Evolutionary conservation across 148 eudicot genomes (phyloP).

Genomic region (Spergularia marina): DNA sequence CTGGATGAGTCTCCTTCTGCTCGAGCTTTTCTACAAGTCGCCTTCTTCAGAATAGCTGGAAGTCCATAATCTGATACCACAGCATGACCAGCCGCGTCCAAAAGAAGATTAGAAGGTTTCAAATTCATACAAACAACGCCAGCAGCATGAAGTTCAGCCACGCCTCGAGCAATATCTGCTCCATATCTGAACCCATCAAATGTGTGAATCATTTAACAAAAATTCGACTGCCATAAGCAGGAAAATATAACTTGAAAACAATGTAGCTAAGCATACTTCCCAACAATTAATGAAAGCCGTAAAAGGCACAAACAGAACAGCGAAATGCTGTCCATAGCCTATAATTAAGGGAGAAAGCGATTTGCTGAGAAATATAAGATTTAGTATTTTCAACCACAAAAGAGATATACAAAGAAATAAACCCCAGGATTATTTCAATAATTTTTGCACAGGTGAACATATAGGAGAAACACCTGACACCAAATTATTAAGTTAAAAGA

Average conservation of each 20-base stretch:
- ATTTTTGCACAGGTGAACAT: no score
- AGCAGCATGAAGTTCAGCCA: constrained; percentile 97
- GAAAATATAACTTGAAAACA: background rate
- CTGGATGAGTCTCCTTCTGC: constrained; percentile 70
- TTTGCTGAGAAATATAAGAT: no score
- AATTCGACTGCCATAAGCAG: background rate
- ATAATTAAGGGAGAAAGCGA: no score
- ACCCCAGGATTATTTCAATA: no score
- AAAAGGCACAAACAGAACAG: no score
- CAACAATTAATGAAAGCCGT: no score
- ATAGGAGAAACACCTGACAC: no score
- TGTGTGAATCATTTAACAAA: background rate
- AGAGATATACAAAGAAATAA: no score
- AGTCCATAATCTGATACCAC: constrained; percentile 96
- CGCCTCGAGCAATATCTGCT: constrained; percentile 93
- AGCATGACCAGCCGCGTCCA: constrained; percentile 79
- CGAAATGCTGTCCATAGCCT: no score
- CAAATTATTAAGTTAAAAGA: no score
- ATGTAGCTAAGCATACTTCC: no score
- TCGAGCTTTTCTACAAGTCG: constrained; percentile 75
- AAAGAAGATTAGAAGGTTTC: constrained; percentile 93
- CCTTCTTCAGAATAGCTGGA: constrained; percentile 86
- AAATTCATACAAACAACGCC: constrained; percentile 96
- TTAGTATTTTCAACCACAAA: no score
- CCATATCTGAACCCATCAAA: constrained; percentile 64